These are phyloP conservation scores for Dothistroma septosporum DNA, from an alignment of 2,329 filamentous ascomycete genomes.

Conservation along the genomic window DNA sequence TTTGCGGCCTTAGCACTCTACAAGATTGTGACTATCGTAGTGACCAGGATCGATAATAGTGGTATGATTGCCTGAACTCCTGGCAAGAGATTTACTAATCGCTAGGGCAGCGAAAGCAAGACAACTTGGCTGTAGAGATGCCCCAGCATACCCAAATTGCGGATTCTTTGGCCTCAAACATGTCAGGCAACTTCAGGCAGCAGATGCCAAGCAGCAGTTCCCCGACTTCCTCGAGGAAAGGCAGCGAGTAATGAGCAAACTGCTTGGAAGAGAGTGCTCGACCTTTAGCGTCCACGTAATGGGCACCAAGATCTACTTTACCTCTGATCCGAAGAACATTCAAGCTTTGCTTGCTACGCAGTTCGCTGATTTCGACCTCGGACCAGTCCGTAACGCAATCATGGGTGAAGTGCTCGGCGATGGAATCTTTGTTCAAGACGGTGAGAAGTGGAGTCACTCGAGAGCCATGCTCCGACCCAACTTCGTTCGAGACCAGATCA, in stretches of 20 bases:
- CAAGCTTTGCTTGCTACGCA: conserved; percentile 34
- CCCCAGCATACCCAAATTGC: conserved; percentile 21
- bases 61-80: conserved; percentile 4
- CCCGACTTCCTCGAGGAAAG: conserved; percentile 30
- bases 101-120: conserved; percentile 19
- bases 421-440: conserved; percentile 36
- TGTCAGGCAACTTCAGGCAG: conserved; percentile 27
- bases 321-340: conserved; percentile 35
- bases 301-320: conserved; percentile 29
- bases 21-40: conserved; percentile 21
- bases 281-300: conserved; percentile 28
- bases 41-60: conserved; percentile 18
- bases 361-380: conserved; percentile 33
- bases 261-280: conserved; percentile 24
- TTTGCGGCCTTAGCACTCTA: conserved; percentile 23
- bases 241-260: conserved; percentile 22
- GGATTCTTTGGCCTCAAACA: conserved; percentile 31
- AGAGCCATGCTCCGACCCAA: conserved; percentile 37
- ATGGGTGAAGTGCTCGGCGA: conserved; percentile 31
- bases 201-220: conserved; percentile 29
- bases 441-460: conserved; percentile 36
- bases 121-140: conserved; percentile 25
- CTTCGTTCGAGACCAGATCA: conserved; percentile 38
- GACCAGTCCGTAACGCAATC: conserved; percentile 26
- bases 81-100: conserved; percentile 3